Base-by-base conservation (phyloP, 345 rosid genomes). In the Anacardium occidentale region DNA sequence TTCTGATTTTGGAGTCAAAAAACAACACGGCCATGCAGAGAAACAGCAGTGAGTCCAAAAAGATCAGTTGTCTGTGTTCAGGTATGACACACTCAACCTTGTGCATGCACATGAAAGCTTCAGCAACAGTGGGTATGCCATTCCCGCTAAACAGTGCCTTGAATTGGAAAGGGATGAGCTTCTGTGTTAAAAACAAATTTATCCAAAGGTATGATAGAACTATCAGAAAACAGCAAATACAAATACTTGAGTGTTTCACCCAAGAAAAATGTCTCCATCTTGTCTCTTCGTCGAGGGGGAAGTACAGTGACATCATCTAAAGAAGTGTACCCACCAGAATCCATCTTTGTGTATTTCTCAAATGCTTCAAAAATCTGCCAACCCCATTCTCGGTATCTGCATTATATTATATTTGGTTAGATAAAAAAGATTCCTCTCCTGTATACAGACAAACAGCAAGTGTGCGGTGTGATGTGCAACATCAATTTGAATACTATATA, bases 301-400 rank as follows among this genome's bases (percentile, higher is more conserved):
- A 91, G 73, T 45, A 44, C 77, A 14, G 96, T 95, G 66, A 95
- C 99, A 77, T 89, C 96, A 26, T 92, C 91, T 53, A 91, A 73
- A 74, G 96, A 92, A 65, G 84, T 87, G 78, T 94, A 94, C 63
- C 98, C 98, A 51, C 94, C 98, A 14, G 93, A 81, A 62, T 80
- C 83, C 52, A 94, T 90, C 85, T 88, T 91, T 13, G 98, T 89
- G 78, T 86, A 75, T 70, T 83, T 89, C 78, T 94, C 98, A 84
- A 94, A 94, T 56, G 98, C 92, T 85, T 89, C 90, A 68, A 94
- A 94, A 47, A 94, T 94, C 79, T 87, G 97, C 97, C 97, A 94
- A 75, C 97, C 97, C 97, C 94, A 93, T 72, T 94, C 96, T 70
- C 91, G 80, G 77, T 90, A 91, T 77, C 97, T 89, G 86, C 85